phyloP scores from a whole-genome alignment of 495 filamentous ascomycete genomes.

The Bathelium albidoporum region DNA sequence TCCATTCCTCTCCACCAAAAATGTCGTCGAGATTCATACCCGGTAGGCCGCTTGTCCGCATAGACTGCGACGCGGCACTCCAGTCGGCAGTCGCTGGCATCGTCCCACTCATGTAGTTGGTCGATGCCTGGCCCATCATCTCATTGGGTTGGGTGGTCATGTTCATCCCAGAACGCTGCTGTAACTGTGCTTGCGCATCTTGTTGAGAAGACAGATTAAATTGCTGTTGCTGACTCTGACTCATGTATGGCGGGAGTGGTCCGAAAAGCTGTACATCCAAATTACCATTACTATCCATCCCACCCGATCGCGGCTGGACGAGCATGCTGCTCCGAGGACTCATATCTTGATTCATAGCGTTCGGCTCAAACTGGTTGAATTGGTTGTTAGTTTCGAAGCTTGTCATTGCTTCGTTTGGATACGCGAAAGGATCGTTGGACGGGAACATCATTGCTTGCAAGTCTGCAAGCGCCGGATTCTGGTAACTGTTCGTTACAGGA shows the following conservation, averaged over 20 bases:
- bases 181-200: slow-evolving; percentile 7
- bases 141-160: background rate
- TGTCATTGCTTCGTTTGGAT: slow-evolving; percentile 73
- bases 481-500: slow-evolving; percentile 21
- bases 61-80: slow-evolving; percentile 3
- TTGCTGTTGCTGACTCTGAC: slow-evolving; percentile 28
- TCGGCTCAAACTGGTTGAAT: slow-evolving; percentile 6
- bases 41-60: slow-evolving; percentile 2
- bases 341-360: background rate
- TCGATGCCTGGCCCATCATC: background rate
- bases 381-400: slow-evolving; percentile 42
- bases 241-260: slow-evolving; percentile 45
- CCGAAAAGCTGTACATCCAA: slow-evolving; percentile 46
- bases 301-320: background rate
- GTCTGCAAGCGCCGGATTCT: slow-evolving; percentile 51
- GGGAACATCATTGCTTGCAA: slow-evolving; percentile 88
- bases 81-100: slow-evolving; percentile 1
- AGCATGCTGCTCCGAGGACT: slow-evolving; percentile 6
- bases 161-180: slow-evolving; percentile 6
- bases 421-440: slow-evolving; percentile 79
- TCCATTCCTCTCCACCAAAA: slow-evolving; percentile 26
- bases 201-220: background rate
- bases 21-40: slow-evolving; percentile 30
- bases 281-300: slow-evolving; percentile 28
- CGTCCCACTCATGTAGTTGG: background rate